A percentile compares a stretch with the other conserved stretches of the same genome.
Conservation (phyloP, 768 basidiomycete genomes). For the Glaciozyma antarctica region DNA sequence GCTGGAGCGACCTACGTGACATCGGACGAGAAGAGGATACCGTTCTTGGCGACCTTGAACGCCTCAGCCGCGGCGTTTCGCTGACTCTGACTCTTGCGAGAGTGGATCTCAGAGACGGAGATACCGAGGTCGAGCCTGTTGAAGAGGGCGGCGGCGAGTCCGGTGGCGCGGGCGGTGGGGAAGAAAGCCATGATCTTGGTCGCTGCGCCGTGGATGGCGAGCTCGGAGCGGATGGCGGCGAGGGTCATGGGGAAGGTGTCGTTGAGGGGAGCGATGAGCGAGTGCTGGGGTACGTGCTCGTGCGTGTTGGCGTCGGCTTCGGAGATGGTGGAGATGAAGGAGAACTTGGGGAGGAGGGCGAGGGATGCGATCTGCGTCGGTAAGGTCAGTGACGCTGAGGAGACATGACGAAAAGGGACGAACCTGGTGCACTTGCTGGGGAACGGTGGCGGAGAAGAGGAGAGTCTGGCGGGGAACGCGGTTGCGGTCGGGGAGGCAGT, state of each 20-base stretch:
- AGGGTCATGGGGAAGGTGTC: constrained; percentile 45
- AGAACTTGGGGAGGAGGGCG: constrained; percentile 37
- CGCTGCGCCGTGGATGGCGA: constrained; percentile 32
- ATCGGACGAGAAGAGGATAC: constrained; percentile 50
- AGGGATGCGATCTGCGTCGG: constrained; percentile 40
- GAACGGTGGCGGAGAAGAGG: constrained; percentile 44
- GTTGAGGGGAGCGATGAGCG: constrained; percentile 33
- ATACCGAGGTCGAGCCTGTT: constrained; percentile 29
- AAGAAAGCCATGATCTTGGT: constrained; percentile 53
- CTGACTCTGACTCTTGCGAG: constrained; percentile 47
- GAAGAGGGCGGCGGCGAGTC: constrained; percentile 42
- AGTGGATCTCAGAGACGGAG: constrained; percentile 44
- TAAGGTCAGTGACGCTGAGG: background rate
- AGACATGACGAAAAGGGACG: constrained; percentile 17
- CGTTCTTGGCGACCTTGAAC: constrained; percentile 45
- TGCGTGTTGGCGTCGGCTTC: constrained; percentile 55
- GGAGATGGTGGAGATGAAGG: constrained; percentile 51
- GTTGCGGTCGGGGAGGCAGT: constrained; percentile 14
- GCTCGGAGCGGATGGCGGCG: constrained; percentile 41
- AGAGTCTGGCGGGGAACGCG: constrained; percentile 40
- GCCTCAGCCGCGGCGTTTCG: constrained; percentile 47
- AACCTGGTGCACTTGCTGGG: constrained; percentile 39
- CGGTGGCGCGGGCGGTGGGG: constrained; percentile 55
- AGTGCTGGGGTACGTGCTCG: constrained; percentile 50
- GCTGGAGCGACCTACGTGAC: constrained; percentile 40